Evolutionary conservation across 805 yeast genomes (phyloP).

Genomic region (Metschnikowia santaceciliae): DNA sequence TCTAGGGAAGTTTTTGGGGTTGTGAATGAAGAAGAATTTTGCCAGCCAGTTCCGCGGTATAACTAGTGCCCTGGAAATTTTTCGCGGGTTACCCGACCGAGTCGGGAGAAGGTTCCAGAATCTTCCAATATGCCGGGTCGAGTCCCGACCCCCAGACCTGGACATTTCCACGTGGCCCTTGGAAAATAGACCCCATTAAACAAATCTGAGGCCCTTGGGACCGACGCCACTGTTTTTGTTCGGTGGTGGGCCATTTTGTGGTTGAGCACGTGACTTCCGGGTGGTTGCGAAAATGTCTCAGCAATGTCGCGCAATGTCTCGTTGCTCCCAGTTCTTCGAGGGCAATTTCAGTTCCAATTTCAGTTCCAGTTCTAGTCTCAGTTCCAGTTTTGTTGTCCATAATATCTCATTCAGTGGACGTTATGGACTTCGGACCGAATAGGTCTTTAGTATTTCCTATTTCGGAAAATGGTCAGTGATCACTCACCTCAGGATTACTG

Average conservation of each 20-base stretch:
- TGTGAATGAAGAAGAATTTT: constrained; percentile 2
- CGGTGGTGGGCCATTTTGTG: neutral
- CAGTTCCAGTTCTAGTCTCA: too few relatives aligned
- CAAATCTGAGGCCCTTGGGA: neutral
- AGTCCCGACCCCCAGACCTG: neutral
- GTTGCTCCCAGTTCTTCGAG: too few relatives aligned
- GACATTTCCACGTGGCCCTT: neutral
- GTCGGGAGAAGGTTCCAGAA: constrained; percentile 16
- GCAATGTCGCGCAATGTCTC: neutral
- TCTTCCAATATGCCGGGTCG: constrained; percentile 3
- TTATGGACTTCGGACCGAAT: too few relatives aligned
- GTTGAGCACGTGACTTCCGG: neutral
- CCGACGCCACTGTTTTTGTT: neutral
- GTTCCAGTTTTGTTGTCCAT: too few relatives aligned
- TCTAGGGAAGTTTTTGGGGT: neutral
- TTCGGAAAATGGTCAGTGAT: too few relatives aligned
- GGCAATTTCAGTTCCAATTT: too few relatives aligned
- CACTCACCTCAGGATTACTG: too few relatives aligned
- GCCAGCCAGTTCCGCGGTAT: constrained; percentile 8
- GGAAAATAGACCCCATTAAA: neutral
- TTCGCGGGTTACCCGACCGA: constrained; percentile 25
- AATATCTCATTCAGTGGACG: too few relatives aligned
- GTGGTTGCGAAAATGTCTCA: constrained; percentile 4
- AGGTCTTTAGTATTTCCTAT: too few relatives aligned
- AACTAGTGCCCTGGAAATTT: constrained; percentile 13